Base-by-base conservation (phyloP, 208 protist genomes). In the Trypanosoma theileri region DNA sequence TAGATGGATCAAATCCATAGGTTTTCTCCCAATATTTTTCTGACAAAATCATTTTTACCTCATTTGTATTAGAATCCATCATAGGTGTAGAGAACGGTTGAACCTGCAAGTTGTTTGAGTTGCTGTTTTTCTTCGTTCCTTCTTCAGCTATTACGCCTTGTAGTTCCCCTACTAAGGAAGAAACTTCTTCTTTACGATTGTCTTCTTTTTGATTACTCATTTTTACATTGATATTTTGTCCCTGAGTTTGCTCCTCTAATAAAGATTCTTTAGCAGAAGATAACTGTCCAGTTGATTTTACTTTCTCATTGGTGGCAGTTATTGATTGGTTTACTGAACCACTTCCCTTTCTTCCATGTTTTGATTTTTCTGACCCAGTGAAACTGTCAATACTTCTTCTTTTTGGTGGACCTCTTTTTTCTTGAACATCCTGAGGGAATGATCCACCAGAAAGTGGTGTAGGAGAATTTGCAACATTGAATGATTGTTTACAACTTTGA, bases 21-120 rank as follows among this genome's bases (percentile, higher is more conserved):
- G 55, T 63, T 26, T 63, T 63, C 19, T 71, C 66, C 66, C 66
- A 71, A 19, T 71, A 71, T 28, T 63, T 71, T 54, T 71, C 46
- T 46, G 22, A 48, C 8, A 71, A 56, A 22, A 71, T 1, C 22
- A 12, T n/a, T 26, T 62, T 35, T 16, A 16, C 22, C 35, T 3
- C 46, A 40, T 69, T 31, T 26, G 13, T 12, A 1, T 35, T 35
- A 6, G 28, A 35, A 35, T 35, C 28, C 6, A 6, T 8, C 28
- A 35, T 8, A 35, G 28, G 28, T 35, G 31, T 60, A 4, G 31
- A 46, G 13, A 12, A 21, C 10, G 31, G 19, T 22, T 42, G 56
- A 11, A 4, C 4, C 14, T 60, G 13, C 4, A 7, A 13, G 4
- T 13, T 53, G 8, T 21, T 19, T 53, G 26, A 17, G 21, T 45